A percentile compares a stretch with the other conserved stretches of the same genome.
phyloP scores from a whole-genome alignment of 306 rosid species.

The Mimosa pudica region DNA sequence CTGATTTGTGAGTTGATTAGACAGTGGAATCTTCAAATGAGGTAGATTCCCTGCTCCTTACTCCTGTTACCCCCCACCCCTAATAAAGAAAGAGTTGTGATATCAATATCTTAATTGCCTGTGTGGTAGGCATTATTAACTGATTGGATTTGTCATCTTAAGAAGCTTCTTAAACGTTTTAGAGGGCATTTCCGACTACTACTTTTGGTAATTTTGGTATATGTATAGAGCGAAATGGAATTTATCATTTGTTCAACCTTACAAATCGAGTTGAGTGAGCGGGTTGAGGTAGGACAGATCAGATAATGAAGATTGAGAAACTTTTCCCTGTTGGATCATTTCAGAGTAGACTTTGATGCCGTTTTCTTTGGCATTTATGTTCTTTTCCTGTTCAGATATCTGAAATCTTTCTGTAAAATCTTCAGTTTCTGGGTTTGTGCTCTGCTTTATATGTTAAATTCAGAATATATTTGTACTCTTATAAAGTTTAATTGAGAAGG shows the following conservation, averaged over 20 bases:
- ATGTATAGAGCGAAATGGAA: constrained; percentile 39
- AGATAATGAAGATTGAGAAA: constrained; percentile 27
- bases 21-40: constrained; percentile 60
- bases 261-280: constrained; percentile 28
- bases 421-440: neutral
- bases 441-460: neutral
- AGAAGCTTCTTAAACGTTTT: constrained; percentile 19
- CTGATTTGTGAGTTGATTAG: constrained; percentile 53
- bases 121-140: neutral
- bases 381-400: constrained; percentile 26
- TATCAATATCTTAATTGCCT: constrained; percentile 16
- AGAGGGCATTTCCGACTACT: constrained; percentile 25
- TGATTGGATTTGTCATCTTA: constrained; percentile 24
- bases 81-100: constrained; percentile 24
- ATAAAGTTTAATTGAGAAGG: neutral
- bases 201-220: constrained; percentile 34
- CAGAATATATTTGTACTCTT: neutral
- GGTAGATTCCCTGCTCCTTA: constrained; percentile 62
- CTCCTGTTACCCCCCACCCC: constrained; percentile 16
- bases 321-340: constrained; percentile 21
- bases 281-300: constrained; percentile 28
- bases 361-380: constrained; percentile 21
- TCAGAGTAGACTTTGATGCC: constrained; percentile 24
- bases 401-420: neutral
- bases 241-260: constrained; percentile 32